Evolutionary conservation across 345 rosid species (phyloP).

Genomic region (Noccaea bulbosa): DNA sequence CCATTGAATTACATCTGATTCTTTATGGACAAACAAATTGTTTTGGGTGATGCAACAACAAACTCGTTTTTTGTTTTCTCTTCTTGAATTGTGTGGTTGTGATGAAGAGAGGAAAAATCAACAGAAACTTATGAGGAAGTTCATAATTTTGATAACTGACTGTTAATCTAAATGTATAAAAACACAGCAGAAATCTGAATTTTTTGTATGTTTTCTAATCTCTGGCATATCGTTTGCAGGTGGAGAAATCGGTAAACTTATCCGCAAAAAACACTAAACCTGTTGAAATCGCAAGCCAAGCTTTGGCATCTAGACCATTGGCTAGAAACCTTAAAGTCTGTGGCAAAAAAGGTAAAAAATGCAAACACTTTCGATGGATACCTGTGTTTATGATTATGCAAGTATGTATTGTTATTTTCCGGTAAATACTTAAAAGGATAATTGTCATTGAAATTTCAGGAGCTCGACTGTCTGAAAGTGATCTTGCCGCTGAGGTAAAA

Average conservation of each 20-base stretch:
- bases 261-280: slow-evolving; percentile 1
- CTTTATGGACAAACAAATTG: neutral
- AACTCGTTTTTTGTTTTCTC: neutral
- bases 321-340: slow-evolving; percentile 6
- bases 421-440: neutral
- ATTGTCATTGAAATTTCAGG: slow-evolving; percentile 23
- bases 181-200: neutral
- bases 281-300: slow-evolving; percentile 7
- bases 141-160: no score
- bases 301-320: slow-evolving; percentile 3
- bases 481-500: slow-evolving; percentile 43
- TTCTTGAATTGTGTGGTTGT: neutral
- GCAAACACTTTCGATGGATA: neutral
- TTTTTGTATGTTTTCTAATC: slow-evolving; percentile 8
- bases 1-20: neutral
- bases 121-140: neutral
- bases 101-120: neutral
- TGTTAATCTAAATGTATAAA: no score
- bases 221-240: slow-evolving; percentile 27
- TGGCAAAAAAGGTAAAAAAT: slow-evolving; percentile 32
- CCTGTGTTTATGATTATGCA: neutral
- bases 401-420: neutral
- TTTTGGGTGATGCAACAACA: neutral
- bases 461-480: slow-evolving; percentile 1
- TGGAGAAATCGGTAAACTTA: slow-evolving; percentile 31